Conservation (phyloP, 805 yeast species). For the Lachancea sp. region DNA sequence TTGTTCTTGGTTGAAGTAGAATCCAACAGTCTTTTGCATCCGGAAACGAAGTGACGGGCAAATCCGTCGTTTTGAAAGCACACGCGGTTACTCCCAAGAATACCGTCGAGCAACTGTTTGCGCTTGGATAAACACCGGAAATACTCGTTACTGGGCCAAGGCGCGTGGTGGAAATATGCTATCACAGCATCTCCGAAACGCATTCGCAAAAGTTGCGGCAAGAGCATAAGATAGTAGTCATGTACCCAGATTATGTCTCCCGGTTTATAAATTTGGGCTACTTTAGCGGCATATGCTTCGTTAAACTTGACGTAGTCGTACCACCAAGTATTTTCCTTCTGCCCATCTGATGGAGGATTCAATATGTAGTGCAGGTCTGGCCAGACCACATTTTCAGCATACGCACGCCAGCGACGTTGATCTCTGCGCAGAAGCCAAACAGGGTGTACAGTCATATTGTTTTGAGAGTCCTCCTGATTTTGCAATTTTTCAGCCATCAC, state of each 20-base stretch:
- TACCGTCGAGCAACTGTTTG: conserved; percentile 75
- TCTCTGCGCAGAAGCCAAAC: conserved; percentile 80
- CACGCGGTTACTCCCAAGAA: conserved; percentile 82
- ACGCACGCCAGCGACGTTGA: conserved; percentile 78
- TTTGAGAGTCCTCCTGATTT: conserved; percentile 41
- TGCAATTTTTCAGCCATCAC: conserved; percentile 25
- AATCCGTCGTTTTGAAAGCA: conserved; percentile 84
- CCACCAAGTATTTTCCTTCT: conserved; percentile 68
- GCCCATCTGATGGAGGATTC: conserved; percentile 61
- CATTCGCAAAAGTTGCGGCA: conserved; percentile 81
- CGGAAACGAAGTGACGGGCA: conserved; percentile 83
- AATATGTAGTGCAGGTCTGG: conserved; percentile 92
- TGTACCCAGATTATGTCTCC: conserved; percentile 94
- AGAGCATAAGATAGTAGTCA: conserved; percentile 74
- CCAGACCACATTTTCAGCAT: conserved; percentile 89
- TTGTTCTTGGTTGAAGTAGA: conserved; percentile 48
- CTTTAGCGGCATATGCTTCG: conserved; percentile 79
- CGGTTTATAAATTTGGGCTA: conserved; percentile 64
- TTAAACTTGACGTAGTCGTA: conserved; percentile 84
- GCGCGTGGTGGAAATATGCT: conserved; percentile 77
- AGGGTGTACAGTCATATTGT: conserved; percentile 61
- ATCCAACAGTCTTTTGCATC: conserved; percentile 84
- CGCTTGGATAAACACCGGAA: conserved; percentile 85
- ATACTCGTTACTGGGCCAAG: conserved; percentile 94
- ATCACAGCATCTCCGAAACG: conserved; percentile 57